These are phyloP conservation scores for Madurella fahalii DNA, from an alignment of 2,329 filamentous ascomycete species.

Conservation along the genomic window DNA sequence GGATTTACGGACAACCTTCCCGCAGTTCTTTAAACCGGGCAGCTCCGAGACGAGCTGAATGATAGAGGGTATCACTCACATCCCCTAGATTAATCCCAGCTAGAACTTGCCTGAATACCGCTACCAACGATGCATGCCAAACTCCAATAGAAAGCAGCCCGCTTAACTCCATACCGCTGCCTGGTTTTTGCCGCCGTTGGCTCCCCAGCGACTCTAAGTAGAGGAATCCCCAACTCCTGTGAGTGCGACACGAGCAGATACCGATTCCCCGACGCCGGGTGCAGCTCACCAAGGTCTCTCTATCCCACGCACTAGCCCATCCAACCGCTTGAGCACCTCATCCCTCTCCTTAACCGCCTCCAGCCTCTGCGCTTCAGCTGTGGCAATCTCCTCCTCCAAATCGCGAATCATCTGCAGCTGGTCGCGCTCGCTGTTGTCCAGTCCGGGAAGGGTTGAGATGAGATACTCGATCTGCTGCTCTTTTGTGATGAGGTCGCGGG, in stretches of 20 bases:
- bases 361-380: conserved; percentile 58
- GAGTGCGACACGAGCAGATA: too few relatives aligned
- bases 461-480: conserved; percentile 79
- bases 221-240: too few relatives aligned
- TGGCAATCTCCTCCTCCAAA: conserved; percentile 61
- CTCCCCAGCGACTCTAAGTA: too few relatives aligned
- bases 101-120: too few relatives aligned
- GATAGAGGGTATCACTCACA: neutral
- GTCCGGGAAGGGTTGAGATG: conserved; percentile 69
- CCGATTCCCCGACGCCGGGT: neutral
- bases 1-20: conserved; percentile 72
- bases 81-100: neutral
- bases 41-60: neutral
- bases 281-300: conserved; percentile 47
- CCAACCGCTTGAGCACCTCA: conserved; percentile 55
- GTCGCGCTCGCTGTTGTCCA: conserved; percentile 73
- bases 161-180: neutral
- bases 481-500: conserved; percentile 71
- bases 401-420: conserved; percentile 65
- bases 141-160: neutral
- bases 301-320: conserved; percentile 57
- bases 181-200: too few relatives aligned
- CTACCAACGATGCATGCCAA: neutral
- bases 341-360: conserved; percentile 62
- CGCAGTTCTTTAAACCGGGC: conserved; percentile 71